phyloP scores from a whole-genome alignment of 179 eudicot genomes.

The Dionaea muscipula region DNA sequence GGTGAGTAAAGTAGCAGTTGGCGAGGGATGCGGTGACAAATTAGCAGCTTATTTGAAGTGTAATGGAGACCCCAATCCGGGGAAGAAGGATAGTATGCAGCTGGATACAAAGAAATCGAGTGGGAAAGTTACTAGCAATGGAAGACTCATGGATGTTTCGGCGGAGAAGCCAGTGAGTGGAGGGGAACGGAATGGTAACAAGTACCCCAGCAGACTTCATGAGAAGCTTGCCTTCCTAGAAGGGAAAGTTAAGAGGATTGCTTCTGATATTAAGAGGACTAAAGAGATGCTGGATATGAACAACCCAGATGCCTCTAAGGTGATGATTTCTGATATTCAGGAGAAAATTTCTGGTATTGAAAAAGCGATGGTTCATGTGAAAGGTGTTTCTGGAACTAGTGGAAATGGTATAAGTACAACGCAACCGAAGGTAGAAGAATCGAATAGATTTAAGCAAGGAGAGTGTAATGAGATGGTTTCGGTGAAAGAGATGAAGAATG shows the following conservation, averaged over 20 bases:
- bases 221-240: conserved; percentile 85
- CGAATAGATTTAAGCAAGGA: conserved; percentile 12
- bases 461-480: conserved; percentile 20
- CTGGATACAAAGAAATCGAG: conserved; percentile 12
- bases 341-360: conserved; percentile 78
- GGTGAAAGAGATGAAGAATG: conserved; percentile 42
- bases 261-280: conserved; percentile 80
- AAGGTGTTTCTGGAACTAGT: conserved; percentile 26
- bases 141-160: conserved; percentile 10
- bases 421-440: conserved; percentile 2
- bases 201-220: conserved; percentile 64
- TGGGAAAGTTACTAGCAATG: conserved; percentile 10
- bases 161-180: conserved; percentile 21
- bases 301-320: conserved; percentile 65
- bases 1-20: conserved; percentile 6
- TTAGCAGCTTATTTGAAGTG: conserved; percentile 7
- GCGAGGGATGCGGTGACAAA: conserved; percentile 9
- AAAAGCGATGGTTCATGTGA: conserved; percentile 60
- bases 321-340: conserved; percentile 70
- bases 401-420: conserved; percentile 11
- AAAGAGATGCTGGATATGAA: conserved; percentile 84
- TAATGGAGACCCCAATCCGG: conserved; percentile 2
- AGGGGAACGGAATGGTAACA: conserved; percentile 24
- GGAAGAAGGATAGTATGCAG: conserved; percentile 6
- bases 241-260: conserved; percentile 83